Conservation (phyloP, 176 grass and related monocot genomes). For the Ananas comosus region DNA sequence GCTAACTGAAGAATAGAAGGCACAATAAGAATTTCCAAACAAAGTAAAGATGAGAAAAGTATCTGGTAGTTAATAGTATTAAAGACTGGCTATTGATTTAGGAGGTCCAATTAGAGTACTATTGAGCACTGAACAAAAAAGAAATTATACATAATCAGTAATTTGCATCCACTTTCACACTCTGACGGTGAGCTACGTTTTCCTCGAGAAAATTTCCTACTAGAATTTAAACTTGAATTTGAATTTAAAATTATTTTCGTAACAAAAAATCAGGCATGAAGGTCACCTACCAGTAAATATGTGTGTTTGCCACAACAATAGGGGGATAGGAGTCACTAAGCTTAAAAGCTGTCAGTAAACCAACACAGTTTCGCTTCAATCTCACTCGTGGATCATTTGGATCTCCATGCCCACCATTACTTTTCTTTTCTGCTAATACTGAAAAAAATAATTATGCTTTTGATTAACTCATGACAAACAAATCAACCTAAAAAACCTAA, state of each 20-base stretch:
- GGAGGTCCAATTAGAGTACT: neutral
- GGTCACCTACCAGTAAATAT: slow-evolving; percentile 78
- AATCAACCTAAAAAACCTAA: neutral
- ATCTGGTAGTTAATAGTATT: neutral
- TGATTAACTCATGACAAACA: neutral
- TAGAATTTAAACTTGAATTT: no score
- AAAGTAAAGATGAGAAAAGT: slow-evolving; percentile 20
- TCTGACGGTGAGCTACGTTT: no score
- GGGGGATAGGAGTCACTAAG: slow-evolving; percentile 68
- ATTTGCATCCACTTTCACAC: no score
- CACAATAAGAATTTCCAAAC: slow-evolving; percentile 4
- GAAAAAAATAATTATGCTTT: slow-evolving; percentile 5
- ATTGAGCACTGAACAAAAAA: neutral
- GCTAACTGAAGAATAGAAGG: slow-evolving; percentile 3
- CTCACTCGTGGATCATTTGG: slow-evolving; percentile 81
- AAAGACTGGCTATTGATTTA: neutral
- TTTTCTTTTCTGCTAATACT: slow-evolving; percentile 25
- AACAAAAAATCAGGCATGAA: no score
- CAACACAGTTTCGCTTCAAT: slow-evolving; percentile 85
- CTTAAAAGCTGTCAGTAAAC: slow-evolving; percentile 75
- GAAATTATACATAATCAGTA: no score
- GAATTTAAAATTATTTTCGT: no score
- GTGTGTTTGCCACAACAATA: slow-evolving; percentile 74
- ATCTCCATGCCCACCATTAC: slow-evolving; percentile 43
- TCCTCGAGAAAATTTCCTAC: no score